phyloP scores from a whole-genome alignment of 495 filamentous ascomycete genomes.

The Thermothielavioides terrestris region DNA sequence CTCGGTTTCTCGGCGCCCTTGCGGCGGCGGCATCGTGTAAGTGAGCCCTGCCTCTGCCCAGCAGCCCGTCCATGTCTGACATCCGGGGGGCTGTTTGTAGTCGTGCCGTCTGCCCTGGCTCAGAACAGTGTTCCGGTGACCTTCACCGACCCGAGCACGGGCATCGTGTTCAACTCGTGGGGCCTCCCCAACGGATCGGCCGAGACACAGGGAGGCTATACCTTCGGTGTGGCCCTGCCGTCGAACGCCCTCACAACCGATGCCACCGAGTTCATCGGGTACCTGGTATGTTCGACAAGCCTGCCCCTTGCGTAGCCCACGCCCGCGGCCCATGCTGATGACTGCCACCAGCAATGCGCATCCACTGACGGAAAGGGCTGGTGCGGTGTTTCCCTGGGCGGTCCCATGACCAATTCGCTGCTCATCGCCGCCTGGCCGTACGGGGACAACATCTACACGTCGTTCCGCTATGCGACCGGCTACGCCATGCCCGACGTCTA shows the following conservation, averaged over 20 bases:
- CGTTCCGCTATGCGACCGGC: conserved; percentile 47
- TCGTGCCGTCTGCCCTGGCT: conserved; percentile 20
- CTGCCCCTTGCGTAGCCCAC: too few species aligned
- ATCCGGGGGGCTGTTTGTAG: conserved; percentile 7
- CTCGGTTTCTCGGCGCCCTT: conserved; percentile 21
- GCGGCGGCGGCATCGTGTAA: conserved; percentile 23
- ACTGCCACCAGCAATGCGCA: conserved; percentile 23
- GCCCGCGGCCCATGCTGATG: conserved; percentile 6
- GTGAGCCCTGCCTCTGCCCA: background rate
- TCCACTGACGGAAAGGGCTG: conserved; percentile 36
- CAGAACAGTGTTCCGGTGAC: conserved; percentile 19
- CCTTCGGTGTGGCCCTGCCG: conserved; percentile 51
- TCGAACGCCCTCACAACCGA: conserved; percentile 40
- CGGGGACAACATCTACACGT: conserved; percentile 41
- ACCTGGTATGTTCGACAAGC: conserved; percentile 31
- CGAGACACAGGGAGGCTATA: conserved; percentile 34
- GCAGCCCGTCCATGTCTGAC: background rate
- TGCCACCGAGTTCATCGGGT: conserved; percentile 51
- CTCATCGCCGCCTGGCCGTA: conserved; percentile 51
- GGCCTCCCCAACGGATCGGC: conserved; percentile 15
- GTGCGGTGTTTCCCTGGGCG: conserved; percentile 48
- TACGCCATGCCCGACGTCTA: conserved; percentile 53
- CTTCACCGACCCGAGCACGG: conserved; percentile 37
- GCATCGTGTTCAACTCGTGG: conserved; percentile 42
- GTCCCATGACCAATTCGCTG: conserved; percentile 51